Evolutionary conservation across 768 basidiomycete genomes (phyloP), one percentile per base, ranked within the genome.

Genomic region (Podaxis carcinomalis): DNA sequence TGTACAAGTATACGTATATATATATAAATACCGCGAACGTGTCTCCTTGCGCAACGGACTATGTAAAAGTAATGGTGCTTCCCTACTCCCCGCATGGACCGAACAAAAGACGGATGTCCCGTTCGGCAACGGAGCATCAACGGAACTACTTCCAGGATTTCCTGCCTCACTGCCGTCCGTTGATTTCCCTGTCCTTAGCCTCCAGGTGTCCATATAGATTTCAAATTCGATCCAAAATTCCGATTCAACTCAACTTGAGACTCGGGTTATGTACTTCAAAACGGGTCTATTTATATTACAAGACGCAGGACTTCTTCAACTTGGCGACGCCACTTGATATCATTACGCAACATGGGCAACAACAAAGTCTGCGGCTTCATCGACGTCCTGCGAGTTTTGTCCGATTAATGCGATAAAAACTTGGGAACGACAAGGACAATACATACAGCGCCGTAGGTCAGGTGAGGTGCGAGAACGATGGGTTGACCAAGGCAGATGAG

Each of bases 401-500:
- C 28, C 23, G 19, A 14, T 56, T 42, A 46, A 56, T 25, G 36
- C 21, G 53, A 56, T 7, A 44, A 56, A 27, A 27, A 21, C 37
- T 27, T 14, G 5, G 6, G 42, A 44, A 14, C 4, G 25, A 13
- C 5, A 32, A 42, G 16, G 28, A 28, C 6, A 36, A 11, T 35
- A 64, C 63, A 9, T 23, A 68, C 68, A 5, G 61, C 32, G 40
- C 68, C 68, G 49, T 68, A 68, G 42, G 58, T 56, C 55, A 74
- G 62, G 51, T 74, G 72, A 23, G 73, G 56, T 13, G 63, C 46
- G 51, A 68, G 52, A 53, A 74, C 52, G 28, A 72, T 23, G 27
- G 61, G 62, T 0, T 66, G 69, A 19, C 70, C 70, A 14, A 44
- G 55, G 56, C 74, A 75, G 47, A 76, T 73, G 51, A 70, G 65